These are phyloP conservation scores for Trifolium subterraneum DNA, from an alignment of 306 rosid genomes.

Conservation along the genomic window DNA sequence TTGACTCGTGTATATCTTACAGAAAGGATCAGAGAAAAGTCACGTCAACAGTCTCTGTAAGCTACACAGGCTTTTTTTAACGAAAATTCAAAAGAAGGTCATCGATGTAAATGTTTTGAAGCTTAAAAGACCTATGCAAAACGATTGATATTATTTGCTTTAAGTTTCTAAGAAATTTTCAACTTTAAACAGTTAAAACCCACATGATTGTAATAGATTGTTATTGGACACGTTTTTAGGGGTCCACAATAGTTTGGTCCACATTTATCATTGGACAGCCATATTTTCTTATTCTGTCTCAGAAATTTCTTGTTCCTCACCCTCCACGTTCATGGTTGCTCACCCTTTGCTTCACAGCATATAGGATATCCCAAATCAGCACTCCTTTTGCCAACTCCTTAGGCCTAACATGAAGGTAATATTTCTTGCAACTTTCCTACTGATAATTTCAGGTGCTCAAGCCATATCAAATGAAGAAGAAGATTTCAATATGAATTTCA, in stretches of 20 bases:
- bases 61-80: too few relatives aligned
- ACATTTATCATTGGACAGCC: neutral
- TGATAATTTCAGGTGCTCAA: constrained; percentile 25
- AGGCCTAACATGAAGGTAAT: constrained; percentile 25
- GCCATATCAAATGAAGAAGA: neutral
- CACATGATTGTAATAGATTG: neutral
- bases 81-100: too few relatives aligned
- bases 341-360: neutral
- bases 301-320: neutral
- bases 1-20: too few relatives aligned
- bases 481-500: neutral
- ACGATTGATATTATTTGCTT: too few relatives aligned
- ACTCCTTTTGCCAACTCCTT: neutral
- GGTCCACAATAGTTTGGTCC: neutral
- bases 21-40: too few relatives aligned
- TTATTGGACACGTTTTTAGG: neutral
- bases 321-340: neutral
- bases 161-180: too few relatives aligned
- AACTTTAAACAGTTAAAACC: too few relatives aligned
- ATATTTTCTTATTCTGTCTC: neutral
- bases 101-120: too few relatives aligned
- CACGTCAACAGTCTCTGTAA: neutral
- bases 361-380: neutral
- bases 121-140: neutral
- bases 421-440: constrained; percentile 23